Conservation (phyloP, 306 rosid species). For the Malus sieversii region DNA sequence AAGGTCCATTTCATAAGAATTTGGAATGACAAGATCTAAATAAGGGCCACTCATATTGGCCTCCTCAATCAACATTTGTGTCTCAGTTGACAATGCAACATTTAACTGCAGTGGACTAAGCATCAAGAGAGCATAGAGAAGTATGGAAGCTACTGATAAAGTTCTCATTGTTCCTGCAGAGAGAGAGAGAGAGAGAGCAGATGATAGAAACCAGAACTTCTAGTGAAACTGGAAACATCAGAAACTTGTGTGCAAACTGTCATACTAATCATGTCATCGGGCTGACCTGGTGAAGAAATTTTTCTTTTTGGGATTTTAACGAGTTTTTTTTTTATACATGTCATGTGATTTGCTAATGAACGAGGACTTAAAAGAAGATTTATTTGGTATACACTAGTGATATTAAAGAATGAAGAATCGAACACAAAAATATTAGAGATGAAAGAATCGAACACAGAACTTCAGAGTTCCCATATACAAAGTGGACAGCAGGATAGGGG, state of each 20-base stretch:
- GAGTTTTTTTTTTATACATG: too few species aligned
- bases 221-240: too few species aligned
- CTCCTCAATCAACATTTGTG: conserved; percentile 15
- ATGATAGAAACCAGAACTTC: too few species aligned
- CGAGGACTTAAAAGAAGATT: too few species aligned
- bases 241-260: too few species aligned
- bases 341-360: too few species aligned
- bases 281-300: too few species aligned
- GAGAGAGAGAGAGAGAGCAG: background rate
- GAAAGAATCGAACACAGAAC: background rate
- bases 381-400: too few species aligned
- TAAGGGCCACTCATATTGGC: conserved; percentile 42
- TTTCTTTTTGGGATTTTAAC: too few species aligned
- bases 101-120: conserved; percentile 16
- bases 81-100: conserved; percentile 22
- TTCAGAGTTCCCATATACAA: background rate
- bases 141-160: background rate
- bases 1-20: conserved; percentile 38
- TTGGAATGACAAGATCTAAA: conserved; percentile 49
- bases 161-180: conserved; percentile 11
- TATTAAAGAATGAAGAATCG: too few species aligned
- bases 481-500: background rate
- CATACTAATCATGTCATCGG: too few species aligned
- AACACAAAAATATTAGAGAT: too few species aligned
- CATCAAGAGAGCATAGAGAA: conserved; percentile 11